Evolutionary conservation across 2,329 filamentous ascomycete species (phyloP), one percentile per base, ranked within the genome.

Genomic region (Botrytis squamosa): DNA sequence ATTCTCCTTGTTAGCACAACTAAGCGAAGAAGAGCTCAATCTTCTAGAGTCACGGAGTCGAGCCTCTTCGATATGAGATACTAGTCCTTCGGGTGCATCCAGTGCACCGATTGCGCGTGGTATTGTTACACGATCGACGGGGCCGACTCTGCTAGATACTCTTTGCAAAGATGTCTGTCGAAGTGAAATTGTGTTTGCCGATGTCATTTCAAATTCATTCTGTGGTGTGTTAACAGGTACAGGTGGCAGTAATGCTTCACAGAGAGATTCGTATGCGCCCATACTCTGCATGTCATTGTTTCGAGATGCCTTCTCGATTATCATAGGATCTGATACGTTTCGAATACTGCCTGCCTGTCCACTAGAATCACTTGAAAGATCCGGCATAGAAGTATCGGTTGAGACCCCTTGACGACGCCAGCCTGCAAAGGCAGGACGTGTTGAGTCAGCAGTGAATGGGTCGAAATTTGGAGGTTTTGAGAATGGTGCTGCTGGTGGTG

Each of bases 331-430:
- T 18, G 78, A 79, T 46, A 81, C 73, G 42, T 79, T 76, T 52
- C 80, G 78, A 16, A 82, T 83, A 66, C 81, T 84, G 44, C 82
- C 84, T n/a, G 75, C 59, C 40, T 76, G 75, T 16, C 75, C 79
- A 33, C 75, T 75, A 25, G 78, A 75, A 38, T 76, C 79, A 16
- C 29, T 42, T 36, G 78, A 77, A 78, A 85, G 85, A 74, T 86
- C 85, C 8, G 84, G 83, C 85, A 87, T 87, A 40, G 84, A 83
- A 25, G 85, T 76, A 75, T 87, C 85, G 73, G 77, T 71, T 36
- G 78, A 85, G 42, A 75, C 84, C 78, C 65, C 81, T 82, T 73
- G 83, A 82, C 75, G 83, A 82, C 75, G 76, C 79, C 80, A 80
- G 63, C 74, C 67, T 38, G 49, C 73, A 38, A 80, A 78, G 33